Conservation (phyloP, 1,139 yeast genomes). For the Pichia sp. region DNA sequence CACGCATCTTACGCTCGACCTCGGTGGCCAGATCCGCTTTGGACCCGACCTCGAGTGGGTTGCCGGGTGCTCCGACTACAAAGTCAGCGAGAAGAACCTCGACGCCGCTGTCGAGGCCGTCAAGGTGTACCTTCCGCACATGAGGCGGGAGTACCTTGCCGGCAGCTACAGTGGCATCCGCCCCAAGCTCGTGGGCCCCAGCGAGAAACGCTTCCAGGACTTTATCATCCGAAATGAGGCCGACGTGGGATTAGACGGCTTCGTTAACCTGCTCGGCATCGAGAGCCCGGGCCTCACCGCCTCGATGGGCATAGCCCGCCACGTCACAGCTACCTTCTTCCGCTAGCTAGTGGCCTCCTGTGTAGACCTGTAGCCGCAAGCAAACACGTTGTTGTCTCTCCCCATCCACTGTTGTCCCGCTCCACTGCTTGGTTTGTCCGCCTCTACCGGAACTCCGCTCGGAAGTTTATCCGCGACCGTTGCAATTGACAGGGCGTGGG, state of each 20-base stretch:
- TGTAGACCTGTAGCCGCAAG: too few relatives aligned
- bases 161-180: conserved; percentile 80
- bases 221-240: conserved; percentile 63
- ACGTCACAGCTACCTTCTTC: conserved; percentile 5
- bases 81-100: conserved; percentile 45
- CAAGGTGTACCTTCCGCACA: conserved; percentile 55
- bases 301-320: conserved; percentile 67
- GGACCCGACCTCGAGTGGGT: conserved; percentile 93
- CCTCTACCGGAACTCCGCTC: not conserved
- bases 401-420: too few relatives aligned
- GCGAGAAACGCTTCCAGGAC: conserved; percentile 55
- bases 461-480: conserved; percentile 1
- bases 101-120: conserved; percentile 58
- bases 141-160: conserved; percentile 47
- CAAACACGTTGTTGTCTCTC: not conserved
- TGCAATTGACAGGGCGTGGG: not conserved
- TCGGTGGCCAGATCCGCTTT: conserved; percentile 75
- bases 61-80: conserved; percentile 41
- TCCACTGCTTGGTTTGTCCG: not conserved
- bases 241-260: conserved; percentile 47
- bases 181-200: conserved; percentile 61
- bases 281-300: conserved; percentile 90
- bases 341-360: not conserved
- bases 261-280: conserved; percentile 73
- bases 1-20: conserved; percentile 78